These are phyloP conservation scores for Colletotrichum sp. DNA, from an alignment of 2,329 filamentous ascomycete species.

Conservation along the genomic window DNA sequence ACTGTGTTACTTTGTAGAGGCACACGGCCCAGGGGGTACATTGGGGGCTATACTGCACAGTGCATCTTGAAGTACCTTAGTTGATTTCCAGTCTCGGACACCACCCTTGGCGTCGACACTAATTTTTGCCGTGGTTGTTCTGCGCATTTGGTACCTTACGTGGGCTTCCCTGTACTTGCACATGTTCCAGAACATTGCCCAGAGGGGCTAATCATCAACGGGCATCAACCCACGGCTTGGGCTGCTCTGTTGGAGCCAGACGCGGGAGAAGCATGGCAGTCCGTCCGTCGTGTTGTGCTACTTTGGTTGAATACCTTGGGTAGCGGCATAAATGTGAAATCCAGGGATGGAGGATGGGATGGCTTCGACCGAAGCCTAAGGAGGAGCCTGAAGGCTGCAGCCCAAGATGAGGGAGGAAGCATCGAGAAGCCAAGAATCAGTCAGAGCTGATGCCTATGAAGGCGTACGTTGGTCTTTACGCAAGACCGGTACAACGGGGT, in stretches of 20 bases:
- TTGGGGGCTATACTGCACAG: neutral
- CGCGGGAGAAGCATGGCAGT: too few species aligned
- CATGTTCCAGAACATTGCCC: slow-evolving; percentile 10
- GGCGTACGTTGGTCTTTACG: neutral
- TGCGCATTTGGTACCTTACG: neutral
- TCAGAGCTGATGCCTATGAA: neutral
- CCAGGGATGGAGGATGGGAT: neutral
- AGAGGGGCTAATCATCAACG: neutral
- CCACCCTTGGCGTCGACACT: neutral
- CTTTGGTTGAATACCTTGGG: neutral
- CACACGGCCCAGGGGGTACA: neutral
- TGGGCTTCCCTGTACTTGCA: neutral
- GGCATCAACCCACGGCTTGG: neutral
- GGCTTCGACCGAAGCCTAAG: neutral
- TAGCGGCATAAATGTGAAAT: neutral
- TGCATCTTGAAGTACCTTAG: neutral
- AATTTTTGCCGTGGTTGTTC: neutral
- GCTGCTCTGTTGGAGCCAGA: neutral
- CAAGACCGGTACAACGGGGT: neutral
- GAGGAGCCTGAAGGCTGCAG: neutral
- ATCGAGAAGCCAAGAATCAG: neutral
- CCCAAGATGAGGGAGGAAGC: neutral
- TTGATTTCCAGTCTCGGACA: neutral
- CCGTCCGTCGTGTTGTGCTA: neutral
- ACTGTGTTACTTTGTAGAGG: neutral